A percentile compares a stretch with the other conserved stretches of the same genome.
Evolutionary conservation across 1,139 yeast species (phyloP).

Genomic region (Geotrichum macrosporum): DNA sequence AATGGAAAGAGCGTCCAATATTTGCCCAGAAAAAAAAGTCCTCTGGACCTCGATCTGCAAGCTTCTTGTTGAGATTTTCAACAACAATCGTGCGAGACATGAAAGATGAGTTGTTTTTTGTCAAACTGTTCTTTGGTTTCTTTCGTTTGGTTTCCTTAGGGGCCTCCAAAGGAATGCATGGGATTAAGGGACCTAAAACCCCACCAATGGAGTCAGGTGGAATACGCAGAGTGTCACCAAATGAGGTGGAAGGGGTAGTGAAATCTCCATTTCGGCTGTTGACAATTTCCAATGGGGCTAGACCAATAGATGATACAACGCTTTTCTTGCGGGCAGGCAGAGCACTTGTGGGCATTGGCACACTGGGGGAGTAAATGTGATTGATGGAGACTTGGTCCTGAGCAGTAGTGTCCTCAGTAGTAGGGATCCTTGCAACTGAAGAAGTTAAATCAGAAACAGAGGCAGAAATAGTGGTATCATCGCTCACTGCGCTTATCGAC

Average conservation of each 20-base stretch:
- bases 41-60: conserved; percentile 28
- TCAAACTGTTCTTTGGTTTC: conserved; percentile 36
- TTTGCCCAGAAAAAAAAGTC: conserved; percentile 36
- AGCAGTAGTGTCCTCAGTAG: background rate
- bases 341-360: background rate
- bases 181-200: conserved; percentile 6
- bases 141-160: conserved; percentile 23
- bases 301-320: background rate
- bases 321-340: background rate
- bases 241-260: background rate
- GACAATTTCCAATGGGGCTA: too few species aligned
- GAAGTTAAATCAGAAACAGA: background rate
- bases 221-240: background rate
- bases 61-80: conserved; percentile 36
- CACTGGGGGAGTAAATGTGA: background rate
- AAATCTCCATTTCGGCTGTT: too few species aligned
- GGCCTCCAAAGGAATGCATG: conserved; percentile 1
- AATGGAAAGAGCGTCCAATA: conserved; percentile 38
- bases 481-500: background rate
- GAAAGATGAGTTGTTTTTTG: conserved; percentile 41
- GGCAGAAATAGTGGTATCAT: background rate
- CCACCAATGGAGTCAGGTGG: conserved; percentile 14
- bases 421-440: background rate
- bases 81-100: conserved; percentile 39
- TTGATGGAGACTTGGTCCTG: background rate